Evolutionary conservation across 306 rosid genomes (phyloP).

Genomic region (Hylodesmum podocarpum): DNA sequence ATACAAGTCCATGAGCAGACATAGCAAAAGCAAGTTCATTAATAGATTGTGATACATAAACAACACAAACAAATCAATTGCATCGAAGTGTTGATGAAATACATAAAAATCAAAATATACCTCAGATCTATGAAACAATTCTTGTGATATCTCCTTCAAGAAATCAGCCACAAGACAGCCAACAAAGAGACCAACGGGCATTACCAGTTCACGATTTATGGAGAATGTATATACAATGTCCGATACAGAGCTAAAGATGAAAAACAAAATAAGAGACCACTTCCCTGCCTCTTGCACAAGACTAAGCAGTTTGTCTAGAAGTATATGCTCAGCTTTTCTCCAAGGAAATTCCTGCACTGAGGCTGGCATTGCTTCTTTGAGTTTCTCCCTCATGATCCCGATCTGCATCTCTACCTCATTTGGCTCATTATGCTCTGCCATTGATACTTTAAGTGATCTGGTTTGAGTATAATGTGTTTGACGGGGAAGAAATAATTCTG

Average conservation of each 20-base stretch:
- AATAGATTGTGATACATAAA: background rate
- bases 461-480: constrained; percentile 17
- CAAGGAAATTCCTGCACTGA: constrained; percentile 48
- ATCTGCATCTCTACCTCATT: constrained; percentile 34
- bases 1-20: background rate
- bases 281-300: constrained; percentile 37
- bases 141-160: constrained; percentile 42
- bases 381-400: constrained; percentile 31
- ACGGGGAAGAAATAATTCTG: constrained; percentile 15
- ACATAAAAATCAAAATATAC: constrained; percentile 29
- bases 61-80: background rate
- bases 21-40: background rate
- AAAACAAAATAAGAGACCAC: constrained; percentile 45
- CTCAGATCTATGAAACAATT: constrained; percentile 37
- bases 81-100: background rate
- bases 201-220: constrained; percentile 34
- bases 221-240: constrained; percentile 40
- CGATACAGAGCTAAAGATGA: constrained; percentile 36
- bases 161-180: constrained; percentile 44
- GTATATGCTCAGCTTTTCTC: constrained; percentile 39
- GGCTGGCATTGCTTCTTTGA: constrained; percentile 36
- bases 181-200: constrained; percentile 46
- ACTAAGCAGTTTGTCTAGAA: constrained; percentile 32
- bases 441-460: constrained; percentile 32
- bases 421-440: constrained; percentile 40